Conservation (phyloP, 164 flowering plant species). For the Saururus chinensis region DNA sequence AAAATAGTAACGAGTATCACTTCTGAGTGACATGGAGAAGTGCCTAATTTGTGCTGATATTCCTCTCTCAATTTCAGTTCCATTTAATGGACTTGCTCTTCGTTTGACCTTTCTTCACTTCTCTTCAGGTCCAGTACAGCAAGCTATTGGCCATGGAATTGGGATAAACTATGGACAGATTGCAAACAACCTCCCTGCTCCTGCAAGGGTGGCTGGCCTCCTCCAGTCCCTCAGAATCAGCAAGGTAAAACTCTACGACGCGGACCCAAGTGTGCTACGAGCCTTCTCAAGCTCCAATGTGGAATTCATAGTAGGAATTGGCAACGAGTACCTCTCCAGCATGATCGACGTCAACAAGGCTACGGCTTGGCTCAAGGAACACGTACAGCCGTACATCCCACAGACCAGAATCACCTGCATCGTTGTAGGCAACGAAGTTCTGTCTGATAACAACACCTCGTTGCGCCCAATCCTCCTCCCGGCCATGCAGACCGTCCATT, state of each 20-base stretch:
- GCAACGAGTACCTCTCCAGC: conserved; percentile 38
- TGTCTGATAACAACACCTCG: conserved; percentile 26
- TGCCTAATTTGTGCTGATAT: too few species aligned
- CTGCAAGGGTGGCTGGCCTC: conserved; percentile 38
- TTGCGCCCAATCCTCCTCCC: conserved; percentile 40
- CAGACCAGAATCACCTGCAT: conserved; percentile 53
- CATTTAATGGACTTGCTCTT: too few species aligned
- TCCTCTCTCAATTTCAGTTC: too few species aligned
- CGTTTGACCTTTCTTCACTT: too few species aligned
- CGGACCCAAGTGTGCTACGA: conserved; percentile 56
- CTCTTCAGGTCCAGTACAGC: conserved; percentile 24
- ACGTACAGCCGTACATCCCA: conserved; percentile 39
- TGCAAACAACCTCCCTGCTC: conserved; percentile 72
- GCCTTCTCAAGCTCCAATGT: conserved; percentile 61
- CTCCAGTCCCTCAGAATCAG: conserved; percentile 45
- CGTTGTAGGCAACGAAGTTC: conserved; percentile 68
- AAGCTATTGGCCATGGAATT: conserved; percentile 21
- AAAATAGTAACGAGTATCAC: too few species aligned
- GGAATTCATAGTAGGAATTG: conserved; percentile 55
- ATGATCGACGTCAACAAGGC: conserved; percentile 51
- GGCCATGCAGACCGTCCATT: conserved; percentile 60
- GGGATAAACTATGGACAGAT: conserved; percentile 87
- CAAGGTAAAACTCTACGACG: conserved; percentile 68
- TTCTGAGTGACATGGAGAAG: too few species aligned
- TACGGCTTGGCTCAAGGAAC: conserved; percentile 43